Evolutionary conservation across 257 asterid species (phyloP).

Genomic region (Salvia splendens): DNA sequence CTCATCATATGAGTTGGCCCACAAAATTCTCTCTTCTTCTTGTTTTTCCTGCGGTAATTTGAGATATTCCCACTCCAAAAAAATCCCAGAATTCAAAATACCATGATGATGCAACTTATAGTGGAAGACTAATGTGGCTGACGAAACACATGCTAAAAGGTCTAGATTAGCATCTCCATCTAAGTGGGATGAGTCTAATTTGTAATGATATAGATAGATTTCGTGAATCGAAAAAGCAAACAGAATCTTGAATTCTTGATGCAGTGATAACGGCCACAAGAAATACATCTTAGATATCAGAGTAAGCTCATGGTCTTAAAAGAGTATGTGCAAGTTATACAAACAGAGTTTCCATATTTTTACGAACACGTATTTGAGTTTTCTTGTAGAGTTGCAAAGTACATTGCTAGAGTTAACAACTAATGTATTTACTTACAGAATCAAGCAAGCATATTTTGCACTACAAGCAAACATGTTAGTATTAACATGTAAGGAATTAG

Average conservation of each 20-base stretch:
- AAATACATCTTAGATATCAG: neutral
- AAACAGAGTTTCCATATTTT: neutral
- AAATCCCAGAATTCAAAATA: slow-evolving; percentile 11
- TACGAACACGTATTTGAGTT: neutral
- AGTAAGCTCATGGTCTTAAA: neutral
- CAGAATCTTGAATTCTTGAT: neutral
- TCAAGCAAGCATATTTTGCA: slow-evolving; percentile 27
- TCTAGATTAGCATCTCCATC: slow-evolving; percentile 3
- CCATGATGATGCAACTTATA: slow-evolving; percentile 8
- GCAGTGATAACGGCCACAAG: neutral
- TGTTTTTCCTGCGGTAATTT: neutral
- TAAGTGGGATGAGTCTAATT: slow-evolving; percentile 12
- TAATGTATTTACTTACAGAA: slow-evolving; percentile 23
- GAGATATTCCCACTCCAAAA: slow-evolving; percentile 5
- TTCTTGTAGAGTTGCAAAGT: neutral
- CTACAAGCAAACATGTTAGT: slow-evolving; percentile 32
- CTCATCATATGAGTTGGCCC: slow-evolving; percentile 12
- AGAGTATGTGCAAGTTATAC: neutral
- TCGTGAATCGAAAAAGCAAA: slow-evolving; percentile 12
- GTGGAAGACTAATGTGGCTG: slow-evolving; percentile 11
- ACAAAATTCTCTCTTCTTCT: neutral
- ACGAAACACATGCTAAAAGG: neutral
- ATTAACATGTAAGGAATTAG: slow-evolving; percentile 14
- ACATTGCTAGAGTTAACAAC: neutral
- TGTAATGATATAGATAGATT: neutral